These are phyloP conservation scores for Vanrija sp. DNA, from an alignment of 1,284 basidiomycete genomes.

Conservation along the genomic window DNA sequence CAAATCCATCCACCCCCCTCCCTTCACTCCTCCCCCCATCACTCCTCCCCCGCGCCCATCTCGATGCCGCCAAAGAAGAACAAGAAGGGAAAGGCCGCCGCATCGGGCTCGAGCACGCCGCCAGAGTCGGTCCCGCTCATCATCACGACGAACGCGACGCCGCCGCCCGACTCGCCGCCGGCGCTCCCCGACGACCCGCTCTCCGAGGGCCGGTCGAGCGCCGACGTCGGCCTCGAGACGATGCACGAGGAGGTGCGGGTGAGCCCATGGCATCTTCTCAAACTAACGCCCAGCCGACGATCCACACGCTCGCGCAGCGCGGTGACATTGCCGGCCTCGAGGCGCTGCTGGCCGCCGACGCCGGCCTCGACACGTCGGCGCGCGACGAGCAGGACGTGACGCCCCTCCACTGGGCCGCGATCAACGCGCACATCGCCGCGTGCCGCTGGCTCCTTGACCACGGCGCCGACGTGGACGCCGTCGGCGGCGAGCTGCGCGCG, in stretches of 20 bases:
- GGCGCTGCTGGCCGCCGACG: conserved; percentile 60
- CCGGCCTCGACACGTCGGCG: conserved; percentile 68
- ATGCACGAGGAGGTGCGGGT: conserved; percentile 24
- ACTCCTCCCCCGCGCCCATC: background rate
- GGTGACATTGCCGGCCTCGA: conserved; percentile 71
- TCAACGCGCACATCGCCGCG: conserved; percentile 47
- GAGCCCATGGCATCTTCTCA: background rate
- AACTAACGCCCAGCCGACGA: conserved; percentile 50
- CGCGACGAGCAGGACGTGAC: conserved; percentile 88
- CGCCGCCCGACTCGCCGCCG: conserved; percentile 4
- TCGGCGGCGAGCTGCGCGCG: conserved; percentile 91
- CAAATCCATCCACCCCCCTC: background rate
- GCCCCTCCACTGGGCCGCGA: conserved; percentile 91
- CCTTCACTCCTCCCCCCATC: background rate
- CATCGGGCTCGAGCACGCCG: background rate
- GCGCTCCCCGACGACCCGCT: conserved; percentile 1
- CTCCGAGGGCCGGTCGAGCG: conserved; percentile 16
- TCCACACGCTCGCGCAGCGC: conserved; percentile 81
- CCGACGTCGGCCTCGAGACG: conserved; percentile 34
- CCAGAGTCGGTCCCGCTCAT: conserved; percentile 11
- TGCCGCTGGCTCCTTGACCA: conserved; percentile 70
- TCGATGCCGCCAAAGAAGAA: no score
- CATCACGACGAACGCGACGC: conserved; percentile 15
- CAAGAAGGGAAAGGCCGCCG: background rate
- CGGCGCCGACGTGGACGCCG: conserved; percentile 90